phyloP scores from a whole-genome alignment of 2,329 filamentous ascomycete genomes.

The Talaromyces marneffei region DNA sequence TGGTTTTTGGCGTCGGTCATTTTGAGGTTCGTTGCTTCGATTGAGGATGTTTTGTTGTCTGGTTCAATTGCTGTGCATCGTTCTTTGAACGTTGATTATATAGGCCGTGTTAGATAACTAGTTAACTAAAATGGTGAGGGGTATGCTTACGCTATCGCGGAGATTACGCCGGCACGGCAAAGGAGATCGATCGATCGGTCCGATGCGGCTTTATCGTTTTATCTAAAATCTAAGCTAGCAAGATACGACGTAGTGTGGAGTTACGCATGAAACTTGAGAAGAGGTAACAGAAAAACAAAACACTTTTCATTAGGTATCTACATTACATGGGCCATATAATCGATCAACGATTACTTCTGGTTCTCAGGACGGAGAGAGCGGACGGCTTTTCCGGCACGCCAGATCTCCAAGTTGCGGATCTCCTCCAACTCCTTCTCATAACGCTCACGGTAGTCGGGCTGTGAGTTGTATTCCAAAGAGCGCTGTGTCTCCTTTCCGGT shows the following conservation, averaged over 20 bases:
- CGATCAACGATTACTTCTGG: conserved; percentile 55
- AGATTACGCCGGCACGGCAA: not conserved
- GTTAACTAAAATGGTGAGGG: no score
- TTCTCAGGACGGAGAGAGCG: conserved; percentile 82
- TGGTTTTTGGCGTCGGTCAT: conserved; percentile 31
- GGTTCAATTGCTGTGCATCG: not conserved
- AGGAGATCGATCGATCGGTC: no score
- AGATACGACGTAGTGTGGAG: not conserved
- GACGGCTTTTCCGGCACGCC: conserved; percentile 96
- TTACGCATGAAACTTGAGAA: not conserved
- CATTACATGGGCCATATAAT: conserved; percentile 13
- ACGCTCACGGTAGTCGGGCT: conserved; percentile 91
- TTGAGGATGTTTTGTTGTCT: not conserved
- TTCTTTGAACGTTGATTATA: not conserved
- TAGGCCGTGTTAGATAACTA: no score
- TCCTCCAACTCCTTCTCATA: conserved; percentile 98
- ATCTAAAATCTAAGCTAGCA: not conserved
- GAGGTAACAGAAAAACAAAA: not conserved
- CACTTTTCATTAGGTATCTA: conserved; percentile 15
- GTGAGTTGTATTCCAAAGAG: conserved; percentile 94
- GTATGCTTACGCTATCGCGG: not conserved
- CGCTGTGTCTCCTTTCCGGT: conserved; percentile 91
- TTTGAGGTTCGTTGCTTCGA: not conserved
- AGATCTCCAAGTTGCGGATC: conserved; percentile 97
- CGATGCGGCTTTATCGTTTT: not conserved